phyloP scores from a whole-genome alignment of 2,329 filamentous ascomycete genomes.

The Fusarium clavum region DNA sequence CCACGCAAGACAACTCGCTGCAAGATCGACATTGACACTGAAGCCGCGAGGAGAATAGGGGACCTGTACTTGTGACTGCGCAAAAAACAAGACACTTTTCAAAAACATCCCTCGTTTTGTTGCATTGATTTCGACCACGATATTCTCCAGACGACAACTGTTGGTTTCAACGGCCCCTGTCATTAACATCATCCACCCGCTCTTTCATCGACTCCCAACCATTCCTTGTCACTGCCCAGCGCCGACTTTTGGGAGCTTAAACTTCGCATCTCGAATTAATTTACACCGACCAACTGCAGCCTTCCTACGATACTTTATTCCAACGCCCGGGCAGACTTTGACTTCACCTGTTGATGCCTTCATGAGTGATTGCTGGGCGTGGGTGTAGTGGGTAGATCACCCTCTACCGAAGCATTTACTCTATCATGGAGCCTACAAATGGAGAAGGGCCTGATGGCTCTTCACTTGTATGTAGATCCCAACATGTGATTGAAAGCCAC shows the following conservation, averaged over 20 bases:
- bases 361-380: slow-evolving; percentile 47
- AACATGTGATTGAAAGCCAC: slow-evolving; percentile 20
- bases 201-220: slow-evolving; percentile 43
- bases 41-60: slow-evolving; percentile 48
- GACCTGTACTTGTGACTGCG: slow-evolving; percentile 15
- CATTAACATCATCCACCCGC: slow-evolving; percentile 30
- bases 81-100: slow-evolving; percentile 40
- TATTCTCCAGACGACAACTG: slow-evolving; percentile 12
- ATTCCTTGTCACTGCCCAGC: slow-evolving; percentile 41
- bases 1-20: slow-evolving; percentile 47
- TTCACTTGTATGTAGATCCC: slow-evolving; percentile 70
- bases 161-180: slow-evolving; percentile 36
- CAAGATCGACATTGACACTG: slow-evolving; percentile 43
- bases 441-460: slow-evolving; percentile 77
- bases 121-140: slow-evolving; percentile 11
- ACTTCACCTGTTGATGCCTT: slow-evolving; percentile 44
- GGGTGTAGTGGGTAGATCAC: slow-evolving; percentile 53
- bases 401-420: slow-evolving; percentile 46
- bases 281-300: not conserved
- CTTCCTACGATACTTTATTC: not conserved
- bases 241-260: slow-evolving; percentile 32
- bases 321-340: slow-evolving; percentile 13
- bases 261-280: slow-evolving; percentile 10
- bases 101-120: slow-evolving; percentile 21
- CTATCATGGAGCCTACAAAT: slow-evolving; percentile 49